phyloP scores from a whole-genome alignment of 352 stramenopile genomes.

The Phytopythium sindhum region DNA sequence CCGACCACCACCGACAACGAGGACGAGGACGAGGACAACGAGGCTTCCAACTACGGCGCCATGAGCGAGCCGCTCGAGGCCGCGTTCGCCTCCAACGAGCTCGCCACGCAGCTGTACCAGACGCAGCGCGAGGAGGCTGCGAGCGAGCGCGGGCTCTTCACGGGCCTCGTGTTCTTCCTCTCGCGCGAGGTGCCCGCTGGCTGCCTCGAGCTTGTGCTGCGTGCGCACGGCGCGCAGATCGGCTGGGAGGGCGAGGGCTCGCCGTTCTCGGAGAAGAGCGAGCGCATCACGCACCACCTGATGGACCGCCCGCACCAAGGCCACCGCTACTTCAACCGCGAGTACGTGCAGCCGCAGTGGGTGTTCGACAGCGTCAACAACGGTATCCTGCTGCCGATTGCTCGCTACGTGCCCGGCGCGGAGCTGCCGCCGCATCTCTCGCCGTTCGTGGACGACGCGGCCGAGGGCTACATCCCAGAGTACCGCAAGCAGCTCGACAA shows the following conservation, averaged over 20 bases:
- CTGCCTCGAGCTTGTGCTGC: slow-evolving; percentile 95
- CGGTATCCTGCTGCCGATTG: slow-evolving; percentile 90
- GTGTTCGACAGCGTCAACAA: slow-evolving; percentile 98
- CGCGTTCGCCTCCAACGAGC: slow-evolving; percentile 77
- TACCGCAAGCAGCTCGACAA: slow-evolving; percentile 92
- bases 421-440: slow-evolving; percentile 89
- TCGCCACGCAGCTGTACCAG: slow-evolving; percentile 74
- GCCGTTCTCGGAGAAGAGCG: slow-evolving; percentile 88
- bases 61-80: slow-evolving; percentile 91
- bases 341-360: slow-evolving; percentile 99
- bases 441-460: slow-evolving; percentile 97
- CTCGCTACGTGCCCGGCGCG: slow-evolving; percentile 91
- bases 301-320: slow-evolving; percentile 93
- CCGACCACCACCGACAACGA: slow-evolving; percentile 61
- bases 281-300: slow-evolving; percentile 97
- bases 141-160: slow-evolving; percentile 79
- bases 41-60: slow-evolving; percentile 58
- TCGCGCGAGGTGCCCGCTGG: slow-evolving; percentile 94
- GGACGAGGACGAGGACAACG: slow-evolving; percentile 44
- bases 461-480: slow-evolving; percentile 96
- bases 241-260: slow-evolving; percentile 95
- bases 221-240: slow-evolving; percentile 92
- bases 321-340: slow-evolving; percentile 87
- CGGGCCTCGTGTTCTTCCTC: slow-evolving; percentile 87
- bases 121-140: slow-evolving; percentile 74